These are phyloP conservation scores for Lithospermum erythrorhizon DNA, from an alignment of 257 asterid species.

Conservation along the genomic window DNA sequence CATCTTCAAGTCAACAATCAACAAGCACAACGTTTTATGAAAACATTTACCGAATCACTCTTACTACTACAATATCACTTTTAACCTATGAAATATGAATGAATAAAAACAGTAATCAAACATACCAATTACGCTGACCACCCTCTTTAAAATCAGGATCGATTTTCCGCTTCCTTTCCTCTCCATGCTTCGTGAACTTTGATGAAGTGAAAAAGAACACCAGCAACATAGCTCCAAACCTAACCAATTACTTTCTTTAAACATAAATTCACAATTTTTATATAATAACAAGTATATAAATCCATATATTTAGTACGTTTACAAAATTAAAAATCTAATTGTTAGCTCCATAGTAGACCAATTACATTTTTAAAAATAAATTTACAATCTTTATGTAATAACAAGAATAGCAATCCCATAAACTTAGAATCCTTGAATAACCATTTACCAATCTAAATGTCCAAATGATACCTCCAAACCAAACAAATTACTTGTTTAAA, in stretches of 20 bases:
- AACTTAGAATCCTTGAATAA: too few relatives aligned
- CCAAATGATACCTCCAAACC: too few relatives aligned
- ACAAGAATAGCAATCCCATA: neutral
- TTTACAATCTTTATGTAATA: constrained; percentile 6
- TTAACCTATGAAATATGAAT: too few relatives aligned
- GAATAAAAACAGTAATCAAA: neutral
- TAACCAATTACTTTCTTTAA: constrained; percentile 11
- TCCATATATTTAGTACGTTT: too few relatives aligned
- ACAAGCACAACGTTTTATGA: too few relatives aligned
- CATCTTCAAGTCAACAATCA: too few relatives aligned
- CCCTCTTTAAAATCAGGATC: constrained; percentile 94
- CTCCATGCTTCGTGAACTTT: constrained; percentile 68
- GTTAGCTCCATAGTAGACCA: neutral
- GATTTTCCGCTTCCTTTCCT: constrained; percentile 53
- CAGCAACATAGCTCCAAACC: constrained; percentile 71
- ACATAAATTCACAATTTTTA: constrained; percentile 1
- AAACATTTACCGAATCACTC: too few relatives aligned
- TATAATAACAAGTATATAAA: constrained; percentile 1
- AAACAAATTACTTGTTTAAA: too few relatives aligned
- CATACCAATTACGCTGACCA: constrained; percentile 96
- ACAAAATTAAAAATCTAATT: too few relatives aligned
- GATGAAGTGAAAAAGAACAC: constrained; percentile 77
- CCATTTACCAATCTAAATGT: too few relatives aligned
- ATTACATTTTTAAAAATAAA: neutral
- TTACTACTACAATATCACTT: too few relatives aligned